These are phyloP conservation scores for Cordyceps tenuipes DNA, from an alignment of 2,329 filamentous ascomycete genomes.

Conservation along the genomic window DNA sequence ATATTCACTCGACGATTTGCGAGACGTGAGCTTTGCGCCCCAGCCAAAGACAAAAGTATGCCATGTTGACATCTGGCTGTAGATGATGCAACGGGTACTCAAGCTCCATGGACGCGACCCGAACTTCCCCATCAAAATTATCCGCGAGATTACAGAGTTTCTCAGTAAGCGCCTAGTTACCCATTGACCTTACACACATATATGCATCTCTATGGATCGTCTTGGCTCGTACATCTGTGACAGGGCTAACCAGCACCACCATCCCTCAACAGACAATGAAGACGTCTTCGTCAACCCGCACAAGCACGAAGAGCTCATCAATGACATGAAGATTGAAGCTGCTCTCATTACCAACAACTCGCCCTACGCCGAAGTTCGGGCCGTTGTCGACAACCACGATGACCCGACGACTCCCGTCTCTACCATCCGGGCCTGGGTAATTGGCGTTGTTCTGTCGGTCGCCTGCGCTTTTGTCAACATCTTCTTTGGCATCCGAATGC, in stretches of 20 bases:
- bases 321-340: constrained; percentile 25
- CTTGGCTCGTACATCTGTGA: neutral
- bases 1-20: constrained; percentile 27
- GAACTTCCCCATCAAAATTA: constrained; percentile 28
- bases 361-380: constrained; percentile 34
- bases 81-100: constrained; percentile 28
- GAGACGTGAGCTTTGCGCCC: constrained; percentile 17
- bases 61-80: neutral
- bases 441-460: constrained; percentile 29
- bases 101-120: constrained; percentile 28
- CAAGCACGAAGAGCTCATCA: constrained; percentile 20
- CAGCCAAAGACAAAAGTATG: too few relatives aligned
- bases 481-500: constrained; percentile 34
- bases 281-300: constrained; percentile 18
- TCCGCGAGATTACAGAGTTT: constrained; percentile 30
- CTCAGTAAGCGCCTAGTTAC: constrained; percentile 19
- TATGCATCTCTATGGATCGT: neutral
- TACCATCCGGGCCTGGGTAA: constrained; percentile 32
- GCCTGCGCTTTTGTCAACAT: constrained; percentile 24
- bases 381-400: constrained; percentile 36
- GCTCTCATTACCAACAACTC: constrained; percentile 27
- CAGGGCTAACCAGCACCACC: neutral
- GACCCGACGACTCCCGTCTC: constrained; percentile 30
- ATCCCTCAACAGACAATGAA: neutral
- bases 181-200: neutral